Conservation (phyloP, 305 asterid species). For the Solanum hybrid region DNA sequence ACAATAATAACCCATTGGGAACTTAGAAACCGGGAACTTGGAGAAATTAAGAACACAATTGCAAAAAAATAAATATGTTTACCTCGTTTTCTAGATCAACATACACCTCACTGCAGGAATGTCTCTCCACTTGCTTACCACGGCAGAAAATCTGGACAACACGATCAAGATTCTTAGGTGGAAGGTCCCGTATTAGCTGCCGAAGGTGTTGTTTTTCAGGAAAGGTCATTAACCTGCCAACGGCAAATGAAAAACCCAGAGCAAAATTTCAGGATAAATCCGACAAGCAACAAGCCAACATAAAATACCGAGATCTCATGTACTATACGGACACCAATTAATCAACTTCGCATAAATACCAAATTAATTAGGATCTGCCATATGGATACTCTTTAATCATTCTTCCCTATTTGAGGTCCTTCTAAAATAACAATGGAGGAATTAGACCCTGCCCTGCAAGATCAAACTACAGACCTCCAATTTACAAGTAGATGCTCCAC, state of each 20-base stretch:
- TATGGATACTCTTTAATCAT: neutral
- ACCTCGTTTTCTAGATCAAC: slow-evolving; percentile 61
- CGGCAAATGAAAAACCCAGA: neutral
- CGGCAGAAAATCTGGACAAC: slow-evolving; percentile 46
- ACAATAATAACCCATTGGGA: slow-evolving; percentile 7
- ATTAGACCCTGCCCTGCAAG: slow-evolving; percentile 25
- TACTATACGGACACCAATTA: neutral
- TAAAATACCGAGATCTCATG: neutral
- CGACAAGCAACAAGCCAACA: neutral
- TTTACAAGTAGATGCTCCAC: slow-evolving; percentile 99
- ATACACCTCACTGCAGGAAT: slow-evolving; percentile 24
- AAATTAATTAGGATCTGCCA: neutral
- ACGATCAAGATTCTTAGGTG: slow-evolving; percentile 41
- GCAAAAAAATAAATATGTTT: neutral
- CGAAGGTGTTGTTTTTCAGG: slow-evolving; percentile 55
- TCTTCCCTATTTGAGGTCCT: neutral
- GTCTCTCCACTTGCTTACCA: slow-evolving; percentile 11
- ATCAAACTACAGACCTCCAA: slow-evolving; percentile 91
- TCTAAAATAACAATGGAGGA: neutral
- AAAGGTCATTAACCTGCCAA: slow-evolving; percentile 57
- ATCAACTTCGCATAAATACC: neutral
- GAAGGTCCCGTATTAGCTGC: slow-evolving; percentile 38
- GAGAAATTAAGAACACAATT: neutral
- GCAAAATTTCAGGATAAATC: neutral
- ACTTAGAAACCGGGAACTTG: neutral